Base-by-base conservation (phyloP, 73 alveolate species). In the Blepharisma stoltei region DNA sequence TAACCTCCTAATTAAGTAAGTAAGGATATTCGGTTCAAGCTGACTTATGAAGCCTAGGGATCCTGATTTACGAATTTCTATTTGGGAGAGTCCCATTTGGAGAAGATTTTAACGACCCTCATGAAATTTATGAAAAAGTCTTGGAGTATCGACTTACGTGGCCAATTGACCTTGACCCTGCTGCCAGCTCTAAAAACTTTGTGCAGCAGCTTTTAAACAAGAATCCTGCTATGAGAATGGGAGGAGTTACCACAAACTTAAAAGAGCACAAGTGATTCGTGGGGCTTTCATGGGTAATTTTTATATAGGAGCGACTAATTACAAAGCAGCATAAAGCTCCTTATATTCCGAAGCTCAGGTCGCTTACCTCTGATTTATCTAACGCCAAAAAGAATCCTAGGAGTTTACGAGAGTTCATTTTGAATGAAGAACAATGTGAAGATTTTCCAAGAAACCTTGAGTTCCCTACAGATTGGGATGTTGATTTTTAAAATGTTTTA, bases 61-160 rank as follows among this genome's bases (percentile, higher is more conserved):
- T 69, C 11, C 11, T 69, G 79, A 71, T 69, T n/a, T 69, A 69
- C 5, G 79, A 69, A 43, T 69, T 69, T 43, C 25, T 43, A 7
- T 69, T 38, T 43, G 60, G 38, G 1, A 23, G 43, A 37, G 71
- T 69, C 18, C 79, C 79, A 14, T 69, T 69, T 43, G 79, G 79
- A 44, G 43, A 38, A 0, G 80, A 23, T 69, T 3, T 14, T 14
- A 25, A 69, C 25, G 60, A 69, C 6, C 79, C 79, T 37, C 27
- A 37, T 43, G 45, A 43, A 1, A 46, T 69, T 38, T 69, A 69
- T 69, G 32, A 46, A 1, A n/a, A 69, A 11, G 27, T 69, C 38
- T n/a, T 69, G n/a, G 27, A 69, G 2, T 25, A 69, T 38, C 32
- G 65, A 37, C 79, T 69, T n/a, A 43, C 4, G 55, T 69, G 11